These are phyloP conservation scores for Mycena albidolilacea DNA, from an alignment of 768 basidiomycete species.

Conservation along the genomic window DNA sequence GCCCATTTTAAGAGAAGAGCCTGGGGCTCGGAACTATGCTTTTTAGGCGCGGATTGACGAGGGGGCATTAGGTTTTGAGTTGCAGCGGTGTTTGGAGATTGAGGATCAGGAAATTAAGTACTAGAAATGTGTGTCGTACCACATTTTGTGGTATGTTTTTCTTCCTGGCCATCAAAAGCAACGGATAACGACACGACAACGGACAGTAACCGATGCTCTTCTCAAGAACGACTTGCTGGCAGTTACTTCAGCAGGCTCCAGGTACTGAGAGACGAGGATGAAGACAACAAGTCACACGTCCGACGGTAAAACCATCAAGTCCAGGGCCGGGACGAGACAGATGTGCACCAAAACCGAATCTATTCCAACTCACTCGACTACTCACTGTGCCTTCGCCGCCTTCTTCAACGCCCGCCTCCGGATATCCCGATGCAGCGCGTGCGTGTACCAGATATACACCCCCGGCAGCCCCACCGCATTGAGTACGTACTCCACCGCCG, in stretches of 20 bases:
- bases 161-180: too few species aligned
- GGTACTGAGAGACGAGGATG: background rate
- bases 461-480: constrained; percentile 64
- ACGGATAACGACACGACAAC: too few species aligned
- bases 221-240: too few species aligned
- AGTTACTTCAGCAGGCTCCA: too few species aligned
- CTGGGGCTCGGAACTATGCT: background rate
- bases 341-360: background rate
- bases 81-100: too few species aligned
- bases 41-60: background rate
- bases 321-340: too few species aligned
- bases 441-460: constrained; percentile 72
- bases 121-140: constrained; percentile 9
- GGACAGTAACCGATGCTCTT: too few species aligned
- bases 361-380: background rate
- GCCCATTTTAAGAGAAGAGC: constrained; percentile 14
- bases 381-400: constrained; percentile 67
- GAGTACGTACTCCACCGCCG: constrained; percentile 79
- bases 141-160: constrained; percentile 22
- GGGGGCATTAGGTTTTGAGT: too few species aligned
- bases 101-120: too few species aligned
- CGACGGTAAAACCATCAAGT: too few species aligned
- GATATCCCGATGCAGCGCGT: constrained; percentile 81
- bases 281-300: too few species aligned
- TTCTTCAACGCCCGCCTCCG: constrained; percentile 75